phyloP scores from a whole-genome alignment of 2,329 filamentous ascomycete genomes.

The Pseudogymnoascus sp. region DNA sequence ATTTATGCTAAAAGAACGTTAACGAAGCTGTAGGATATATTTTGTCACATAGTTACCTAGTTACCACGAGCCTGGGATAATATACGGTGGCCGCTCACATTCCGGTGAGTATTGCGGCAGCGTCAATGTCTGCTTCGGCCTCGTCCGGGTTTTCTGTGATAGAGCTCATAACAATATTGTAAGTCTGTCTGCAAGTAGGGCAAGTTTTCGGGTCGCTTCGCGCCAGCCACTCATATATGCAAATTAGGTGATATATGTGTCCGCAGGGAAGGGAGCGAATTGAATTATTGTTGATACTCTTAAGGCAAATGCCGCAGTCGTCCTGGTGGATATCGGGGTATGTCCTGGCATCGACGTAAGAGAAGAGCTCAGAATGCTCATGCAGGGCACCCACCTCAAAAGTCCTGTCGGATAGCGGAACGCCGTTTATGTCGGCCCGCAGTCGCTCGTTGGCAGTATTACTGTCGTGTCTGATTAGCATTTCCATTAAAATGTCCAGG shows the following conservation, averaged over 20 bases:
- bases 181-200: not conserved
- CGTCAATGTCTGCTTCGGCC: not conserved
- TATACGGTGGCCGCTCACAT: not conserved
- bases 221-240: not conserved
- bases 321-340: not conserved
- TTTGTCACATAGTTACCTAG: not conserved
- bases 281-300: not conserved
- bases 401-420: not conserved
- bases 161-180: not conserved
- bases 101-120: not conserved
- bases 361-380: not conserved
- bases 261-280: not conserved
- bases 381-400: not conserved
- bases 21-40: not conserved
- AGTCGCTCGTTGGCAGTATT: not conserved
- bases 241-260: not conserved
- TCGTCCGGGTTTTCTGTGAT: not conserved
- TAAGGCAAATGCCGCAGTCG: not conserved
- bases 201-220: not conserved
- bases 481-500: not conserved
- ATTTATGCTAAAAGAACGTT: not conserved
- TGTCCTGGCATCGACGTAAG: not conserved
- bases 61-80: not conserved
- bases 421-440: not conserved
- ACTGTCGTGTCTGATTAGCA: slow-evolving; percentile 4